A percentile compares a stretch with the other conserved stretches of the same genome.
Evolutionary conservation across 345 rosid species (phyloP).

Genomic region (Tarenaya hassleriana): DNA sequence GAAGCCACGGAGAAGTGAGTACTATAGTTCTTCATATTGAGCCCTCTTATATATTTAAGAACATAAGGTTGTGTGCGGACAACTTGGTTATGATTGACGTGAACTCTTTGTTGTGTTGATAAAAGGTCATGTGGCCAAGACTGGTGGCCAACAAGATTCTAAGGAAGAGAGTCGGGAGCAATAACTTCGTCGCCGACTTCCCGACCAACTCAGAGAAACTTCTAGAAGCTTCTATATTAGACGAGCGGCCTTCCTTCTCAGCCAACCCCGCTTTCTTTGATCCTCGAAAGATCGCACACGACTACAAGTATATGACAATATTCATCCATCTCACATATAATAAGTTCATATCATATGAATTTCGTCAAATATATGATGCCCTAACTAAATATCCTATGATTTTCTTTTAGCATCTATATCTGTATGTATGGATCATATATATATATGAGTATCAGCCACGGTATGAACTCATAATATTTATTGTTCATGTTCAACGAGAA

Average conservation of each 20-base stretch:
- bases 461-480: too few species aligned
- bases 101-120: too few species aligned
- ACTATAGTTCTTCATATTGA: neutral
- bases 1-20: conserved; percentile 42
- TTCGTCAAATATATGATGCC: too few species aligned
- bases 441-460: too few species aligned
- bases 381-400: too few species aligned
- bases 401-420: too few species aligned
- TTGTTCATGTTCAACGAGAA: too few species aligned
- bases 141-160: conserved; percentile 65
- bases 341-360: too few species aligned
- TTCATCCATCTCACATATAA: too few species aligned
- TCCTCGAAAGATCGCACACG: conserved; percentile 31
- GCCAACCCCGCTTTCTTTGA: conserved; percentile 27
- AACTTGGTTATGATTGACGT: neutral
- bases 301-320: conserved; percentile 69
- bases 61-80: neutral
- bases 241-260: conserved; percentile 23
- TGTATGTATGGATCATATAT: too few species aligned
- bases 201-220: conserved; percentile 33
- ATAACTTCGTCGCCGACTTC: conserved; percentile 69
- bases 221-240: conserved; percentile 28
- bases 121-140: conserved; percentile 72
- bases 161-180: conserved; percentile 55
- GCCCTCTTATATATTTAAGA: too few species aligned